Base-by-base conservation (phyloP, 2,329 filamentous ascomycete genomes). In the Xylaria sp. region DNA sequence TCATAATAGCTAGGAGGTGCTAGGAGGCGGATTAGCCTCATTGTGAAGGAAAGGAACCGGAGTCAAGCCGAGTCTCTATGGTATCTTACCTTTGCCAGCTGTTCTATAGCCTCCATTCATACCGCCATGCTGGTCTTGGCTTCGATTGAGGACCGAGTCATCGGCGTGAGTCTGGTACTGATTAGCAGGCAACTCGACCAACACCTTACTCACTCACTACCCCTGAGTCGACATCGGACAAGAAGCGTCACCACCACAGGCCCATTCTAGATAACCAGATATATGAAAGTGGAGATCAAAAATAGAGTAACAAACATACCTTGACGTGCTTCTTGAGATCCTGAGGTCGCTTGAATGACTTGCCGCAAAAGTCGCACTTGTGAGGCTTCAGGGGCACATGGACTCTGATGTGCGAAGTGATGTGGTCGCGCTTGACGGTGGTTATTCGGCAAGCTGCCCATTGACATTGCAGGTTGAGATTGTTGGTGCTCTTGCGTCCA, bases 261-360 rank as follows among this genome's bases (percentile, higher is more conserved):
- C 34, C 48, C 49, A 39, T 10, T 30, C 23, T 30, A 4, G 23
- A 30, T 30, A 30, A 30, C 23, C 23, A 30, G 23, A 30, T 30
- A 30, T 30, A 30, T 30, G 5, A 30, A 30, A 30, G 23, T 30
- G 23, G 23, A 30, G 23, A 30, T 30, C 23, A 5, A 34, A 39
- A 16, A 10, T 13, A 13, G 11, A 59, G 6, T 13, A 13, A 11
- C 34, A 54, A 62, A 57, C 74, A 64, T 74, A 84, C 81, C 80
- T 97, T 99, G 76, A 97, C 92, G 75, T 99, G 94, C 81, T 99
- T 99, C 86, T 99, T 97, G 70, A 99, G 76, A 79, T 99, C 94
- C 79, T 99, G 94, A 2, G 94, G 94, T 39, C 94, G 90, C 85
- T 99, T 99, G 83, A 99, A 99, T 1, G 92, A 92, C 81, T 99